Percentiles rank a stretch among this genome's conserved stretches.
phyloP scores from a whole-genome alignment of 2,329 filamentous ascomycete genomes.

The Pyricularia grisea region DNA sequence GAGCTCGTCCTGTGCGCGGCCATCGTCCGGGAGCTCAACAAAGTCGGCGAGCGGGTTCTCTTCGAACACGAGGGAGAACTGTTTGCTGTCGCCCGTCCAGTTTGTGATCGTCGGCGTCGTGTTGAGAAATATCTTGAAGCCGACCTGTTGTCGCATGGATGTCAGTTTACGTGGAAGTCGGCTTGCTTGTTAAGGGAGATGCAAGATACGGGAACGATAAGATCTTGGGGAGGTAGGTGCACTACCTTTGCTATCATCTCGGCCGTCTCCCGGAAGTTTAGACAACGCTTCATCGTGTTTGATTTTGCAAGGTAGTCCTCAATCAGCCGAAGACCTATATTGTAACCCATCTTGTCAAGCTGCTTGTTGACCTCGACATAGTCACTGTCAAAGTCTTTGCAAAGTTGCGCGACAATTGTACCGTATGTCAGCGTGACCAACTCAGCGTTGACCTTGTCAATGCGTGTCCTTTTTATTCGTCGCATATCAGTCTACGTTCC shows the following conservation, averaged over 20 bases:
- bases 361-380: slow-evolving; percentile 96
- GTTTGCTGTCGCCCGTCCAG: slow-evolving; percentile 93
- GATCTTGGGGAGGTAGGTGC: not conserved
- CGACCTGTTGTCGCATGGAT: slow-evolving; percentile 50
- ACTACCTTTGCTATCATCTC: slow-evolving; percentile 84
- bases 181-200: not conserved
- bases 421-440: slow-evolving; percentile 96
- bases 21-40: slow-evolving; percentile 93
- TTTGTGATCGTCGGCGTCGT: slow-evolving; percentile 89
- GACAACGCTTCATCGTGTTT: slow-evolving; percentile 77
- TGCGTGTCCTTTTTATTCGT: slow-evolving; percentile 58
- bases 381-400: slow-evolving; percentile 90
- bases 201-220: not conserved
- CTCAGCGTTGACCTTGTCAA: slow-evolving; percentile 97
- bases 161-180: slow-evolving; percentile 10
- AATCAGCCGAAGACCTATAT: slow-evolving; percentile 90
- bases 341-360: slow-evolving; percentile 98
- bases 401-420: slow-evolving; percentile 92
- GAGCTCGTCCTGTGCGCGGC: slow-evolving; percentile 86
- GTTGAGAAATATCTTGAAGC: slow-evolving; percentile 98
- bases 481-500: not conserved
- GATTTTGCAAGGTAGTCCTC: slow-evolving; percentile 97
- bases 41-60: slow-evolving; percentile 97
- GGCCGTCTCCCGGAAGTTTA: slow-evolving; percentile 90
- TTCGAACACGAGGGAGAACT: slow-evolving; percentile 92